phyloP scores from a whole-genome alignment of 306 rosid genomes.

The Boehmeria nivea region DNA sequence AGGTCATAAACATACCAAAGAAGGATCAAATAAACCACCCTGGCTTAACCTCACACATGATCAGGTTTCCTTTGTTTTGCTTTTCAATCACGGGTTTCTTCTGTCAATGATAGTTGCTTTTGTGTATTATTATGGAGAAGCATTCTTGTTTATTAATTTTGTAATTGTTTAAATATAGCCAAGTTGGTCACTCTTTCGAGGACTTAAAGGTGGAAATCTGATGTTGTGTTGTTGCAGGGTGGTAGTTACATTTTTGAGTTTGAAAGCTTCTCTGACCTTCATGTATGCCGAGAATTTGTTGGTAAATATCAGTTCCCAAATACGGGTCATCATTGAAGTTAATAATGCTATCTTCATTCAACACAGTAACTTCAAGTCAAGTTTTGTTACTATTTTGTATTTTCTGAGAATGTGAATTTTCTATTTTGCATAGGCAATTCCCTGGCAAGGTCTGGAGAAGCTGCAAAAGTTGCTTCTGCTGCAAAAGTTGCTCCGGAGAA shows the following conservation, averaged over 20 bases:
- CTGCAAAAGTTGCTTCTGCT: conserved; percentile 30
- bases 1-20: conserved; percentile 81
- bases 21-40: conserved; percentile 85
- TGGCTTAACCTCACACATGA: conserved; percentile 67
- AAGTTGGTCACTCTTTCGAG: no score
- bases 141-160: background rate
- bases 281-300: conserved; percentile 68
- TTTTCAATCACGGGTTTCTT: background rate
- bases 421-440: conserved; percentile 47
- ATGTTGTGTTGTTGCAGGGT: conserved; percentile 48
- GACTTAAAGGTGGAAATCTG: background rate
- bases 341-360: background rate
- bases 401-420: background rate
- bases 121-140: background rate
- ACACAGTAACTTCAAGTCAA: background rate
- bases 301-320: conserved; percentile 47
- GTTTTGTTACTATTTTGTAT: background rate
- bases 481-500: conserved; percentile 23
- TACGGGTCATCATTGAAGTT: background rate
- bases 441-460: conserved; percentile 56
- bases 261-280: conserved; percentile 71
- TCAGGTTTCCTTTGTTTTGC: conserved; percentile 45
- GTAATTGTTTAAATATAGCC: background rate
- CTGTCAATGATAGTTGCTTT: conserved; percentile 1
- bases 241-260: conserved; percentile 81